phyloP scores from a whole-genome alignment of 179 eudicot species.

The Pouteria campechiana region DNA sequence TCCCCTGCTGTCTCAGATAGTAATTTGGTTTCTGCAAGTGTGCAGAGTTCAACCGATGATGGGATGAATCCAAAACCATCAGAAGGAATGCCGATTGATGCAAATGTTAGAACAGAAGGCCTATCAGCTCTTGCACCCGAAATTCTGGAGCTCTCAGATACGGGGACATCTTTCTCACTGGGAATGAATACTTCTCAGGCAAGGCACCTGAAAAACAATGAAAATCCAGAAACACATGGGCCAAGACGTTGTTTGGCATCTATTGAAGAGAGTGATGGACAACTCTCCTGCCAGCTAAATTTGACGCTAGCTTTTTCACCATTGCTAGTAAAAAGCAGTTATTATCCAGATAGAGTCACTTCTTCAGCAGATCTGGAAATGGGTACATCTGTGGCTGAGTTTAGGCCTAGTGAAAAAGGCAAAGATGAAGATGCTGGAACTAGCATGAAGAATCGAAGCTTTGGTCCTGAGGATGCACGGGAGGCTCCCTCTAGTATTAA shows the following conservation, averaged over 20 bases:
- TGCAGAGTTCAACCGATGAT: conserved; percentile 76
- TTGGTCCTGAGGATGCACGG: conserved; percentile 12
- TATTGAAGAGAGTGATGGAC: conserved; percentile 49
- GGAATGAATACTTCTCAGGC: conserved; percentile 44
- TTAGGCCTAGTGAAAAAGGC: conserved; percentile 10
- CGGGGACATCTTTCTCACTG: conserved; percentile 47
- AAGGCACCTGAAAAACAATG: conserved; percentile 23
- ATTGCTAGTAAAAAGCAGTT: conserved; percentile 27
- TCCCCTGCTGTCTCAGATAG: conserved; percentile 72
- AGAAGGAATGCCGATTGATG: conserved; percentile 31
- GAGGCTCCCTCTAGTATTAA: conserved; percentile 38
- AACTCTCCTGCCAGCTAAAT: conserved; percentile 63
- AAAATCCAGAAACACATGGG: conserved; percentile 24
- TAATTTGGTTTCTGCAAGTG: conserved; percentile 66
- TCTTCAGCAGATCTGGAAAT: conserved; percentile 24
- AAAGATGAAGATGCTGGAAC: conserved; percentile 11
- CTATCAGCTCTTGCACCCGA: conserved; percentile 41
- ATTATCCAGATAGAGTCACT: conserved; percentile 16
- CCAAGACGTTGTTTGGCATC: conserved; percentile 27
- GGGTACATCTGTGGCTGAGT: conserved; percentile 17
- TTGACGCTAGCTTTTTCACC: conserved; percentile 72
- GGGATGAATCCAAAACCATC: conserved; percentile 37
- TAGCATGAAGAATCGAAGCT: conserved; percentile 9
- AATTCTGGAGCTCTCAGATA: conserved; percentile 51
- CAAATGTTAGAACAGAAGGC: conserved; percentile 22